Conservation (phyloP, 2,329 filamentous ascomycete genomes). For the Fusarium drepaniforme region DNA sequence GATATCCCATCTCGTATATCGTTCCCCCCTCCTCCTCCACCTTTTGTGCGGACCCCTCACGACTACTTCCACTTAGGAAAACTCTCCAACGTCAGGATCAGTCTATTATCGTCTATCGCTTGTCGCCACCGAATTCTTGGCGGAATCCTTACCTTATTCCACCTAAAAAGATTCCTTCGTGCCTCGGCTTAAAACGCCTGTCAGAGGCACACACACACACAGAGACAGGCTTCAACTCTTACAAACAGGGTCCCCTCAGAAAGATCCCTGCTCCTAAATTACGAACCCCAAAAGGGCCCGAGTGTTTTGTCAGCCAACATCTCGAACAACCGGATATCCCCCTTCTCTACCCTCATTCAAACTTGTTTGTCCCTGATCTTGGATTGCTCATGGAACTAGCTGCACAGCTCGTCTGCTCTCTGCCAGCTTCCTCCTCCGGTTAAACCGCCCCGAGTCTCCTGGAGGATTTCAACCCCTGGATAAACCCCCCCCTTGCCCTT, state of each 20-base stretch:
- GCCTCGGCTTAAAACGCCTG: neutral
- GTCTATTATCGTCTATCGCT: neutral
- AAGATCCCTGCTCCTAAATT: neutral
- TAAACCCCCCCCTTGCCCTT: neutral
- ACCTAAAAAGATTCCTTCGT: neutral
- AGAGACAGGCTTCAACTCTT: neutral
- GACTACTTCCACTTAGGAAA: neutral
- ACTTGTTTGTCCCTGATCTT: neutral
- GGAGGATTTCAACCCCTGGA: neutral
- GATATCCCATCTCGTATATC: neutral
- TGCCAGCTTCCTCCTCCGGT: neutral
- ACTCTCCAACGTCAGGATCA: neutral
- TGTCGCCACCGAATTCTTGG: neutral
- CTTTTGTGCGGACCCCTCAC: neutral
- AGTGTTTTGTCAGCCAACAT: conserved; percentile 1
- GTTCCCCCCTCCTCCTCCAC: neutral
- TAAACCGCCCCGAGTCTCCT: neutral
- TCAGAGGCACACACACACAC: neutral
- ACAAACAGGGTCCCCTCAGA: neutral
- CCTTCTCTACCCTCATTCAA: neutral
- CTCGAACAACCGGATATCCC: neutral
- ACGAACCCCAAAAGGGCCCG: neutral
- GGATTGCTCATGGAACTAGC: neutral
- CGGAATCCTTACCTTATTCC: neutral
- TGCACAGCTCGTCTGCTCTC: neutral